A percentile compares a stretch with the other conserved stretches of the same genome.
Evolutionary conservation across 2,329 filamentous ascomycete genomes (phyloP).

Genomic region (Fusarium palustre): DNA sequence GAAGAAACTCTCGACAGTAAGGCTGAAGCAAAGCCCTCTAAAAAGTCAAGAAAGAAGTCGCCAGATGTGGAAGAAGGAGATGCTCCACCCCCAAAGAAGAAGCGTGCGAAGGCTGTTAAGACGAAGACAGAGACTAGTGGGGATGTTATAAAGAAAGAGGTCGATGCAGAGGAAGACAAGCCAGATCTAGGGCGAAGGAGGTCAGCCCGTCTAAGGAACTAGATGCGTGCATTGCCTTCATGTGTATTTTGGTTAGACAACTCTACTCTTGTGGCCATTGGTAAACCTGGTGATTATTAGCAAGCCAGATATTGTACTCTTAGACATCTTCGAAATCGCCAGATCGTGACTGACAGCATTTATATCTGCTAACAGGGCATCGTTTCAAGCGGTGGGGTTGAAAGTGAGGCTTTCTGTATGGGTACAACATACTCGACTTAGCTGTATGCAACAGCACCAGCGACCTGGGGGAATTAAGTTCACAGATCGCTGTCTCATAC

Average conservation of each 20-base stretch:
- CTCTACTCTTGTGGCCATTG: not conserved
- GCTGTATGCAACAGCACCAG: not conserved
- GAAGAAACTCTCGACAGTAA: constrained; percentile 54
- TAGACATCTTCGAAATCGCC: not conserved
- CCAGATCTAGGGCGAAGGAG: constrained; percentile 38
- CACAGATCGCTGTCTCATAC: not conserved
- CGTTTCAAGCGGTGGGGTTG: not conserved
- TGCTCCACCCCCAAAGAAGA: constrained; percentile 41
- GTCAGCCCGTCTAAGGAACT: constrained; percentile 43
- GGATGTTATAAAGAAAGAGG: constrained; percentile 32
- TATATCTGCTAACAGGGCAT: not conserved
- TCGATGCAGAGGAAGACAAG: constrained; percentile 14
- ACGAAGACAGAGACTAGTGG: constrained; percentile 45
- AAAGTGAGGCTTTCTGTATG: not conserved
- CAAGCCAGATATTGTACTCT: not conserved
- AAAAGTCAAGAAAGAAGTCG: constrained; percentile 43
- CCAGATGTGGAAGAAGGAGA: constrained; percentile 43
- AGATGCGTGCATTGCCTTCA: not conserved
- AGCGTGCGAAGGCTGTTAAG: constrained; percentile 34
- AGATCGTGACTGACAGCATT: not conserved
- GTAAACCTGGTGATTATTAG: not conserved
- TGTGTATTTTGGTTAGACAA: too few species aligned
- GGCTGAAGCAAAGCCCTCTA: constrained; percentile 41
- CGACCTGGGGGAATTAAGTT: not conserved
- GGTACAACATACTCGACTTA: not conserved